Evolutionary conservation across 1,284 basidiomycete genomes (phyloP), one percentile per base, ranked within the genome.

Genomic region (Earliella scabrosa): DNA sequence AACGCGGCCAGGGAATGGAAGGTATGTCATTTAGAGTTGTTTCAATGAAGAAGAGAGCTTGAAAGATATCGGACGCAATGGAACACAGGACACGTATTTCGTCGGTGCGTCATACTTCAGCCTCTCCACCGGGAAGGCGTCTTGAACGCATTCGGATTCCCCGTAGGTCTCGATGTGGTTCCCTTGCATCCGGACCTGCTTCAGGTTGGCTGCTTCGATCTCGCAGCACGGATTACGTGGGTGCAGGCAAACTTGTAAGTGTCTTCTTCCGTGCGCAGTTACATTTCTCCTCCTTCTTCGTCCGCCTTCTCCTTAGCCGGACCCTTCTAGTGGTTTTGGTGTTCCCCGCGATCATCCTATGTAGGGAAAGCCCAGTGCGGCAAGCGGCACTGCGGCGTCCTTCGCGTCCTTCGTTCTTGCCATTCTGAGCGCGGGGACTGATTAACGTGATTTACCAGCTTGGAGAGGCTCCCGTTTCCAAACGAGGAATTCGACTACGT

Each of bases 401-500:
- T 23, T 20, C 26, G 26, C 23, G 13, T 43, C 39, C 39, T 32
- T 41, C 20, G 14, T 18, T 23, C 10, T 45, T 45, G 32, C 35
- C 40, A 26, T 38, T n/a, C 27, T 27, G 38, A 41, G 38, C 31
- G n/a, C 51, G 50, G 36, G 47, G 23, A 40, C 57, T 63, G 13
- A 50, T 38, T 26, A 27, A 49, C 13, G 29, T 21, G 36, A 11
- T 38, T 26, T 41, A n/a, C 38, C 63, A 88, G 87, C 66, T 72
- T 90, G 31, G 84, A 88, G 54, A 75, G 76, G 0, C 77, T 90
- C 45, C 87, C 88, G 0, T 90, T 90, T 66, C 78, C 79, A 14
- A 77, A 85, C 59, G 83, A 83, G 35, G 84, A 88, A 65, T 90
- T 90, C 65, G 88, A 90, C 65, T 88, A 82, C 65, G 84, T 89